Evolutionary conservation across 345 rosid genomes (phyloP).

Genomic region (Sonneratia alba): DNA sequence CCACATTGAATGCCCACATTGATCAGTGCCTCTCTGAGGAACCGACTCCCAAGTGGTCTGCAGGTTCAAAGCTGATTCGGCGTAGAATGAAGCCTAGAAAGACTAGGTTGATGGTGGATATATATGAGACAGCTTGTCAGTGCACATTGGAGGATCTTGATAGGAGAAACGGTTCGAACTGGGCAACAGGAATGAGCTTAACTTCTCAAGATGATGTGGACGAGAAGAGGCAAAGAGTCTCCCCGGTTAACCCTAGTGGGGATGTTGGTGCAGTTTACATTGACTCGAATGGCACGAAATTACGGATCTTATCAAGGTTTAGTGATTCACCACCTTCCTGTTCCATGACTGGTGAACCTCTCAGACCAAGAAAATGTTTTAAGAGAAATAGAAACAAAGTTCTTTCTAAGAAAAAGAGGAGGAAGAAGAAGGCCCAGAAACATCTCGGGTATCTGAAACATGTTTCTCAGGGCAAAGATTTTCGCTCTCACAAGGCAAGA

Average conservation of each 20-base stretch:
- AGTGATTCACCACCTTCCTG: constrained; percentile 19
- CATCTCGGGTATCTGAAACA: constrained; percentile 42
- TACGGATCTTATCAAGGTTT: constrained; percentile 71
- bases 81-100: constrained; percentile 70
- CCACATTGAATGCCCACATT: constrained; percentile 96
- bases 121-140: constrained; percentile 50
- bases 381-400: constrained; percentile 34
- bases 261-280: constrained; percentile 77
- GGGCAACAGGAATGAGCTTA: constrained; percentile 40
- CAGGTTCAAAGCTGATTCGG: constrained; percentile 47
- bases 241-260: constrained; percentile 35
- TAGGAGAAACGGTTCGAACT: constrained; percentile 67
- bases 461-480: constrained; percentile 42
- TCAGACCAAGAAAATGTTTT: constrained; percentile 27
- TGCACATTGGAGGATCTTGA: constrained; percentile 93
- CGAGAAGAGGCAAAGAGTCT: constrained; percentile 26
- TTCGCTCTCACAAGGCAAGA: constrained; percentile 26
- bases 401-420: constrained; percentile 42
- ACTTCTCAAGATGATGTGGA: constrained; percentile 32
- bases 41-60: constrained; percentile 50
- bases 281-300: constrained; percentile 76
- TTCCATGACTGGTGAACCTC: constrained; percentile 22
- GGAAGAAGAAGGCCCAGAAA: constrained; percentile 45
- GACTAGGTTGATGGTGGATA: constrained; percentile 69
- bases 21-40: constrained; percentile 91